These are phyloP conservation scores for Brassica cretica DNA, from an alignment of 345 rosid genomes.

Conservation along the genomic window DNA sequence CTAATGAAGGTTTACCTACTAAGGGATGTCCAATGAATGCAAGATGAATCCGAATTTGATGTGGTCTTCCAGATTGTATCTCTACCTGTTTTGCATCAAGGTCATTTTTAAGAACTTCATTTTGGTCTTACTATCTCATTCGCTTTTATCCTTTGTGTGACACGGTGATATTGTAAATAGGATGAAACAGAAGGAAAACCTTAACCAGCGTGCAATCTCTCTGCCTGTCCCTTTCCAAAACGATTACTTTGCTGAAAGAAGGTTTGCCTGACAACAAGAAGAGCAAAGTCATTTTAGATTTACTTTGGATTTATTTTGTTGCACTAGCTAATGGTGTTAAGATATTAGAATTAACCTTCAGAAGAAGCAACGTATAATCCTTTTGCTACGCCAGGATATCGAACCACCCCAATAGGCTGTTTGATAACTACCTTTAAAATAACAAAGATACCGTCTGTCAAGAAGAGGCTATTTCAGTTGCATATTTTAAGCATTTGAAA, in stretches of 20 bases:
- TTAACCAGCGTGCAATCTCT: slow-evolving; percentile 58
- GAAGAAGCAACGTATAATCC: slow-evolving; percentile 82
- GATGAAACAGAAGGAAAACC: slow-evolving; percentile 44
- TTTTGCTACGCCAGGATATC: slow-evolving; percentile 81
- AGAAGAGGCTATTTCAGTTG: background rate
- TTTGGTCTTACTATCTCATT: slow-evolving; percentile 1
- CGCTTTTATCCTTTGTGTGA: background rate
- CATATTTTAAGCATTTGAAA: background rate
- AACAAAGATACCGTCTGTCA: background rate
- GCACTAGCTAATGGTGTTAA: slow-evolving; percentile 14
- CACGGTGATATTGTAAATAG: background rate
- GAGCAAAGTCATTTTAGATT: slow-evolving; percentile 3
- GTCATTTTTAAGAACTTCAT: slow-evolving; percentile 4
- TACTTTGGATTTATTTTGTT: background rate
- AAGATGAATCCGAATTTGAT: slow-evolving; percentile 90
- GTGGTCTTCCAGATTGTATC: slow-evolving; percentile 91
- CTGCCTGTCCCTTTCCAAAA: slow-evolving; percentile 62
- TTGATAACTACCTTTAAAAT: slow-evolving; percentile 55
- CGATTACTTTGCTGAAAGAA: slow-evolving; percentile 74
- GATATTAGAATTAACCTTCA: slow-evolving; percentile 50
- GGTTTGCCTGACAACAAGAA: slow-evolving; percentile 53
- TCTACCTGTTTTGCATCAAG: slow-evolving; percentile 55
- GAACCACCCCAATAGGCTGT: slow-evolving; percentile 72
- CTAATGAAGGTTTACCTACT: slow-evolving; percentile 50
- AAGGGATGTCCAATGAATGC: slow-evolving; percentile 84